Percentiles rank a stretch among this genome's conserved stretches.
Evolutionary conservation across 1,284 basidiomycete genomes (phyloP).

Genomic region (Rhodotorula glutinis): DNA sequence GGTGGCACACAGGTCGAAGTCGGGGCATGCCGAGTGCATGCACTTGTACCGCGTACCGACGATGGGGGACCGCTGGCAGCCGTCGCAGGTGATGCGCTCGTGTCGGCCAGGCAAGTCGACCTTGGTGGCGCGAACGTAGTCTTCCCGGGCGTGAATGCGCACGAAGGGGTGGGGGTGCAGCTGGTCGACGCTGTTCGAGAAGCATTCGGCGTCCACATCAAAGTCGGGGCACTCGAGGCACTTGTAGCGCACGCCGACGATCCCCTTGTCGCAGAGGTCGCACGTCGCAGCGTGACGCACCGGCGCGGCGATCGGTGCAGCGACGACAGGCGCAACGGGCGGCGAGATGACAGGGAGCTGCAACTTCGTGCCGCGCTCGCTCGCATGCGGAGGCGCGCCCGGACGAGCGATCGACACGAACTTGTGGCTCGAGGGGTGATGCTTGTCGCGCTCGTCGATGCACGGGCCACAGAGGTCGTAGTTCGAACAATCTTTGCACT

Average conservation of each 20-base stretch:
- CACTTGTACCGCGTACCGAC: slow-evolving; percentile 44
- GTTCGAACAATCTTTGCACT: slow-evolving; percentile 45
- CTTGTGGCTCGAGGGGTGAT: slow-evolving; percentile 21
- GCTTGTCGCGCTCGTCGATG: slow-evolving; percentile 13
- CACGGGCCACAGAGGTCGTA: slow-evolving; percentile 63
- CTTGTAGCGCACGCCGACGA: slow-evolving; percentile 69
- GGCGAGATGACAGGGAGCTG: neutral
- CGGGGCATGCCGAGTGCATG: slow-evolving; percentile 38
- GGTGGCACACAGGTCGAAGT: slow-evolving; percentile 33
- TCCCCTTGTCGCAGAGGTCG: slow-evolving; percentile 56
- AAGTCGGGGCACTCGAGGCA: slow-evolving; percentile 40
- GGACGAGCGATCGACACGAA: slow-evolving; percentile 29
- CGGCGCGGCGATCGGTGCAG: neutral
- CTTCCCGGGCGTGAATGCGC: slow-evolving; percentile 20
- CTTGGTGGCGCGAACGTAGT: neutral
- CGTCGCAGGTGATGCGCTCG: slow-evolving; percentile 39
- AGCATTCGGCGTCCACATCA: slow-evolving; percentile 25
- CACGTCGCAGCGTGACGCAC: slow-evolving; percentile 41
- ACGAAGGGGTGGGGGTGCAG: slow-evolving; percentile 41
- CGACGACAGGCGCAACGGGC: neutral
- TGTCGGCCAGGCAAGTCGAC: slow-evolving; percentile 16
- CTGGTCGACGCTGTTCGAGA: neutral
- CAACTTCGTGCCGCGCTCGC: neutral
- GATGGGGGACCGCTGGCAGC: slow-evolving; percentile 32
- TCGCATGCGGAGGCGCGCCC: neutral